phyloP scores from a whole-genome alignment of 2,329 filamentous ascomycete species.

The Hymenoscyphus albidus region DNA sequence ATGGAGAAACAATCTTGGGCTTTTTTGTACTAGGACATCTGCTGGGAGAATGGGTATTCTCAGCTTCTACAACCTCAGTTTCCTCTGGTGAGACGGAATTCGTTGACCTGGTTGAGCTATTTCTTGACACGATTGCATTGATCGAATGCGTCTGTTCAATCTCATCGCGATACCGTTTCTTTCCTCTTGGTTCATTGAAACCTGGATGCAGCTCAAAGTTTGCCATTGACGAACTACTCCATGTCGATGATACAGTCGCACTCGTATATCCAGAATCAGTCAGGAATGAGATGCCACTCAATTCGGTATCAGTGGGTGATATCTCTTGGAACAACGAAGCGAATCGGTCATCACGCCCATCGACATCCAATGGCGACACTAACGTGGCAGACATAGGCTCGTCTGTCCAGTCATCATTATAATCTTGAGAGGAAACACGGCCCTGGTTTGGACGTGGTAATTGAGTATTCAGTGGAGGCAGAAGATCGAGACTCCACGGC shows the following conservation, averaged over 20 bases:
- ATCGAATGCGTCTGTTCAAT: constrained; percentile 9
- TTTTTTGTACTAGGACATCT: constrained; percentile 20
- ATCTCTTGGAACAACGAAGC: constrained; percentile 12
- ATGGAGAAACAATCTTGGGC: constrained; percentile 18
- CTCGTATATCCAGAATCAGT: constrained; percentile 29
- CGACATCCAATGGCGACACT: constrained; percentile 13
- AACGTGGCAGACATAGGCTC: constrained; percentile 15
- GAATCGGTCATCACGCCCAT: constrained; percentile 9
- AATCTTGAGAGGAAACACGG: not conserved
- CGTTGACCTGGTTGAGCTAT: constrained; percentile 4
- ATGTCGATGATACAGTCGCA: constrained; percentile 19
- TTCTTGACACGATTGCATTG: not conserved
- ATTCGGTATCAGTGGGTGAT: constrained; percentile 21
- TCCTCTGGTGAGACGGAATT: not conserved
- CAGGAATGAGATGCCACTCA: constrained; percentile 23
- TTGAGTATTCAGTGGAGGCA: constrained; percentile 16
- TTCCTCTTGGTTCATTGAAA: constrained; percentile 16
- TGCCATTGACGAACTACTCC: constrained; percentile 9
- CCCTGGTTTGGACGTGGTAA: not conserved
- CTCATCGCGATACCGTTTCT: constrained; percentile 17
- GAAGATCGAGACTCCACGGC: constrained; percentile 8
- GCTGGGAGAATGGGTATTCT: constrained; percentile 17
- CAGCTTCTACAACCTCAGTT: constrained; percentile 1
- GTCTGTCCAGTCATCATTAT: constrained; percentile 5
- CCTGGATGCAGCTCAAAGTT: constrained; percentile 17